These are phyloP conservation scores for Pythium coloratum DNA, from an alignment of 352 stramenopile species.

Conservation along the genomic window DNA sequence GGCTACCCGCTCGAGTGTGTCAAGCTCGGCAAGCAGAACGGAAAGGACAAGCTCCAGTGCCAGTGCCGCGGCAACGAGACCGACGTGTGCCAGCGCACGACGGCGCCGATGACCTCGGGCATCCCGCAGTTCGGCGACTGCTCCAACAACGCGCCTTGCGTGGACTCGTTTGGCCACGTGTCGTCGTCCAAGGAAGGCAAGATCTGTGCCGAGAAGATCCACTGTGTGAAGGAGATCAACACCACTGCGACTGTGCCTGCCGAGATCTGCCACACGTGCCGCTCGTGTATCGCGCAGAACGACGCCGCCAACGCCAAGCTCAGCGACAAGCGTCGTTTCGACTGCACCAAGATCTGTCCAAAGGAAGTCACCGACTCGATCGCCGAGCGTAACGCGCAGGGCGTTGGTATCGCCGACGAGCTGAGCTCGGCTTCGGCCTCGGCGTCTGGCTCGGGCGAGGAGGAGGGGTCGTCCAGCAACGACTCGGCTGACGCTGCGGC, in stretches of 20 bases:
- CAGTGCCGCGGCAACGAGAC: constrained; percentile 45
- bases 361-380: constrained; percentile 66
- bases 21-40: constrained; percentile 56
- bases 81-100: constrained; percentile 53
- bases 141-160: constrained; percentile 43
- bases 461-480: constrained; percentile 1
- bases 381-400: constrained; percentile 48
- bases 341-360: constrained; percentile 75
- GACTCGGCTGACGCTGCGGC: not conserved
- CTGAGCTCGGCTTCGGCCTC: constrained; percentile 34
- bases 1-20: constrained; percentile 69
- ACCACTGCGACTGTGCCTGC: constrained; percentile 55
- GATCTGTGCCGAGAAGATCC: constrained; percentile 68
- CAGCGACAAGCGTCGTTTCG: constrained; percentile 59
- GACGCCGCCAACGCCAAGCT: constrained; percentile 54
- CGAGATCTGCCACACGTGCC: constrained; percentile 80
- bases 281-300: constrained; percentile 79
- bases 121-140: constrained; percentile 73
- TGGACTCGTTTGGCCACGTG: constrained; percentile 67
- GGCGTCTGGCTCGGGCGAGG: constrained; percentile 16
- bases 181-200: constrained; percentile 43
- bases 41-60: constrained; percentile 68
- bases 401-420: constrained; percentile 61
- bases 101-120: constrained; percentile 34
- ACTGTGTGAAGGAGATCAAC: constrained; percentile 74